These are phyloP conservation scores for Vigna hirtella DNA, from an alignment of 306 rosid genomes.

Conservation along the genomic window DNA sequence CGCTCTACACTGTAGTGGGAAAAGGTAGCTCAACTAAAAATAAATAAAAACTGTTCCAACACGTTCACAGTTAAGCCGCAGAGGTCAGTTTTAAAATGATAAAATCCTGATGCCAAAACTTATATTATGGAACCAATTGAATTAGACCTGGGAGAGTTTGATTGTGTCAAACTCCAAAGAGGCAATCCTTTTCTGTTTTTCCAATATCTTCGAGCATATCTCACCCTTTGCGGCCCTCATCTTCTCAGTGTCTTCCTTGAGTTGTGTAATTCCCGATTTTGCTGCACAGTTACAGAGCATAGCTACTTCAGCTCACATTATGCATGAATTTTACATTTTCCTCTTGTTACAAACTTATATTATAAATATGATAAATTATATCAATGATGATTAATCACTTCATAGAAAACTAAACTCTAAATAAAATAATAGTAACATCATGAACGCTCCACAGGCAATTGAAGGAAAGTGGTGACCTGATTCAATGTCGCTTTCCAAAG, in stretches of 20 bases:
- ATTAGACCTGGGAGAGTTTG: slow-evolving; percentile 71
- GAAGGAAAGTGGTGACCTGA: slow-evolving; percentile 51
- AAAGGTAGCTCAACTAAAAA: background rate
- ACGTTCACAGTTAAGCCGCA: background rate
- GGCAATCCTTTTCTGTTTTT: slow-evolving; percentile 61
- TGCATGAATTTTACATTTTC: too few species aligned
- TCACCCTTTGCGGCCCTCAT: slow-evolving; percentile 68
- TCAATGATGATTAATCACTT: background rate
- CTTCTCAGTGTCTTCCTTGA: slow-evolving; percentile 61
- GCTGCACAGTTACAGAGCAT: slow-evolving; percentile 49
- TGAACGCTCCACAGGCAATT: background rate
- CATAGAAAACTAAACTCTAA: background rate
- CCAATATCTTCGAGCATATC: slow-evolving; percentile 75
- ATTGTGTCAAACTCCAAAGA: slow-evolving; percentile 67
- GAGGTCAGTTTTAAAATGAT: slow-evolving; percentile 19
- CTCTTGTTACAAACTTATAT: too few species aligned
- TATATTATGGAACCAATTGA: background rate
- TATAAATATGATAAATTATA: too few species aligned
- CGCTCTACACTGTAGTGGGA: background rate
- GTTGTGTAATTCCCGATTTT: slow-evolving; percentile 56
- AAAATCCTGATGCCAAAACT: slow-evolving; percentile 4
- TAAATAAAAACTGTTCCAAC: background rate
- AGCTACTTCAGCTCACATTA: background rate
- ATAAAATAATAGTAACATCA: background rate
- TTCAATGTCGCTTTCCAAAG: slow-evolving; percentile 65